Percentiles rank a stretch among this genome's conserved stretches.
Evolutionary conservation across 345 rosid genomes (phyloP).

Genomic region (Aquilaria yunnanensis): DNA sequence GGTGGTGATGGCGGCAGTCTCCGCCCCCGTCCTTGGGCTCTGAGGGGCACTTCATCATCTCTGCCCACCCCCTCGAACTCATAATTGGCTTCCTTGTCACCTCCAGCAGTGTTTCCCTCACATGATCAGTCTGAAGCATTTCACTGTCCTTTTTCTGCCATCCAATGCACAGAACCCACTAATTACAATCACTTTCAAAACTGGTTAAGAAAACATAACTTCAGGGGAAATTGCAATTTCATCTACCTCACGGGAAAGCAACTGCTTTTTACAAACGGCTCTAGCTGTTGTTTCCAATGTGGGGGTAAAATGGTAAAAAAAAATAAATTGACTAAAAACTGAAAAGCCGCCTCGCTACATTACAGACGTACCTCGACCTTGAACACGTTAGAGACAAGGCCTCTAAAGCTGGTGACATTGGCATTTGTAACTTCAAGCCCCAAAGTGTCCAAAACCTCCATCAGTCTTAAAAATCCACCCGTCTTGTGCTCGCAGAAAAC

Average conservation of each 20-base stretch:
- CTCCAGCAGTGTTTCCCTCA: constrained; percentile 74
- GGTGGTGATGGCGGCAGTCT: constrained; percentile 27
- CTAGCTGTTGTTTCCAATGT: too few relatives aligned
- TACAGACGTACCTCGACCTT: constrained; percentile 60
- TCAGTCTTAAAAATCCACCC: constrained; percentile 72
- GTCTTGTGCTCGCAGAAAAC: constrained; percentile 83
- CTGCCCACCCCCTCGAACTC: constrained; percentile 40
- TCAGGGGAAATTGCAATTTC: too few relatives aligned
- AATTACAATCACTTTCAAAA: neutral
- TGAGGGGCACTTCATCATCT: constrained; percentile 28
- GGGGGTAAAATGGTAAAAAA: neutral
- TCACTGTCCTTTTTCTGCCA: constrained; percentile 70
- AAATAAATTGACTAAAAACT: neutral
- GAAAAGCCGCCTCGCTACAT: too few relatives aligned
- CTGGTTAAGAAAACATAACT: neutral
- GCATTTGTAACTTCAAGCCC: constrained; percentile 89
- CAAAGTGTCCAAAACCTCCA: constrained; percentile 79
- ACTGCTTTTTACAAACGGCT: too few relatives aligned
- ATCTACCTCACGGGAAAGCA: too few relatives aligned
- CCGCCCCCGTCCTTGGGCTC: constrained; percentile 35
- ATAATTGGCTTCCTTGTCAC: constrained; percentile 42
- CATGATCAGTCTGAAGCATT: constrained; percentile 69
- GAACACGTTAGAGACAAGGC: constrained; percentile 87
- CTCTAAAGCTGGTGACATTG: constrained; percentile 63
- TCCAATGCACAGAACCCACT: neutral